Evolutionary conservation across 192 early-diverging fungal genomes (phyloP), one percentile per base, ranked within the genome.

Genomic region (Backusella tuberculispora): DNA sequence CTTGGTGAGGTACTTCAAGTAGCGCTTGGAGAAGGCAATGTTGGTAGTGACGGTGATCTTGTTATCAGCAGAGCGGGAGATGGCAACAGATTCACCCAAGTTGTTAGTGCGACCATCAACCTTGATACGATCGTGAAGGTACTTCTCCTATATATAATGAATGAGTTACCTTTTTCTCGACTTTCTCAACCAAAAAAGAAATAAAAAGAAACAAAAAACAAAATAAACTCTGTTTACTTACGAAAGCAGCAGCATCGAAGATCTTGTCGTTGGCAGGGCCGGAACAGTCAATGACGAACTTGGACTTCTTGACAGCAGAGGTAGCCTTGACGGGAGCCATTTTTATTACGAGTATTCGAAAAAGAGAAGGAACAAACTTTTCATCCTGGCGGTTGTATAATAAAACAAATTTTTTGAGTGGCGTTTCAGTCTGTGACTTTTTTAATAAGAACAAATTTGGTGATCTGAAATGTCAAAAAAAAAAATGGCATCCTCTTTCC

Each of bases 1-100:
- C 94, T 99, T 99, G 88, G 98, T 95, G 69, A 99, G 92, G 93
- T 99, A 99, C 94, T 99, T 99, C 86, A 98, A 85, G 94, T 99
- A 99, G 78, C 97, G 93, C 93, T 99, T 99, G 83, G 97, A 92
- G 88, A 98, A 94, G 72, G 85, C 86, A 73, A 82, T 80, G 85
- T 85, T 88, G 82, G 91, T 85, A 78, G 89, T 88, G 77, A 96
- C 90, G 74, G 94, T 91, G 80, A 99, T 85, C 82, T 87, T 90
- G 82, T 85, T 79, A 74, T 91, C 90, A 77, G 83, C 85, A 47
- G 71, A 80, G 81, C 95, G 95, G 85, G 87, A 81, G 77, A 99
- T 96, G 85, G 90, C 85, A 72, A 99, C 91, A 74, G 87, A 72
- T 48, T 95, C 92, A 71, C 90, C 90, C 78, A 99, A 90, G 95